phyloP scores from a whole-genome alignment of 2,329 filamentous ascomycete genomes.

The Hypoxylon sp. region DNA sequence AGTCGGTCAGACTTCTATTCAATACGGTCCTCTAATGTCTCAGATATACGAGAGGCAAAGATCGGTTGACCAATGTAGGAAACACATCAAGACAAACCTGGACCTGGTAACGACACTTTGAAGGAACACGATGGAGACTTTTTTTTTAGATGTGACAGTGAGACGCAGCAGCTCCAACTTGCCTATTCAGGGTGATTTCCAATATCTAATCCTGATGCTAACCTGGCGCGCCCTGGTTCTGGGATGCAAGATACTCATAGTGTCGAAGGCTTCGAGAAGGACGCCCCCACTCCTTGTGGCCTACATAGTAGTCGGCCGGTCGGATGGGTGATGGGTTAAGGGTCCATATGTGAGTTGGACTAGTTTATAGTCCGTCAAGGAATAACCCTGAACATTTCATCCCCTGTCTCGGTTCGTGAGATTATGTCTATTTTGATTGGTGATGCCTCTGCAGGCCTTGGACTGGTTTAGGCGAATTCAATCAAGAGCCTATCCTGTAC shows the following conservation, averaged over 20 bases:
- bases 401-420: conserved; percentile 37
- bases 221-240: conserved; percentile 9
- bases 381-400: conserved; percentile 31
- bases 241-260: conserved; percentile 26
- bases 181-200: conserved; percentile 42
- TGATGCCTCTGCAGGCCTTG: conserved; percentile 24
- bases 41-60: conserved; percentile 6
- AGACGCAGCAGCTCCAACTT: conserved; percentile 42
- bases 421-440: conserved; percentile 35
- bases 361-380: conserved; percentile 23
- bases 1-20: conserved; percentile 14
- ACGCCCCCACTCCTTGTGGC: conserved; percentile 37
- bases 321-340: conserved; percentile 6
- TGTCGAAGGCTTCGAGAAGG: conserved; percentile 45
- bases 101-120: conserved; percentile 10
- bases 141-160: conserved; percentile 35
- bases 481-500: conserved; percentile 30
- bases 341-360: conserved; percentile 17
- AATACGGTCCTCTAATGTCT: conserved; percentile 2
- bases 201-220: conserved; percentile 36
- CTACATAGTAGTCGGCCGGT: conserved; percentile 8
- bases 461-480: conserved; percentile 31
- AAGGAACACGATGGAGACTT: conserved; percentile 15
- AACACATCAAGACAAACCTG: not conserved
- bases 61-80: conserved; percentile 15